Evolutionary conservation across 805 yeast genomes (phyloP).

Genomic region (Sporopachydermia lactativora): DNA sequence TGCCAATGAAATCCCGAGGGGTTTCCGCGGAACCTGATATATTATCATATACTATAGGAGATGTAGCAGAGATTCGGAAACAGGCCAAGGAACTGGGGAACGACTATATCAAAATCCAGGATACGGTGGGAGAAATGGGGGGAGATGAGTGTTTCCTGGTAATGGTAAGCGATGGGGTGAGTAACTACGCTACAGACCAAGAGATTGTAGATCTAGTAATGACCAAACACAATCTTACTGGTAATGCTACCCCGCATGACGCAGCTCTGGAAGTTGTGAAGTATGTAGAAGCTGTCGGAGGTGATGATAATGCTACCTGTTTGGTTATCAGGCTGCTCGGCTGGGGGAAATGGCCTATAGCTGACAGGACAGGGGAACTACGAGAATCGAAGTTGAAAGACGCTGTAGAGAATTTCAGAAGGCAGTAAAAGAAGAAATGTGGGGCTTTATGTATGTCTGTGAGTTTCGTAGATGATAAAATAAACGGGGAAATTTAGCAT

Average conservation of each 20-base stretch:
- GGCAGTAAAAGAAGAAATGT: too few species aligned
- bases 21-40: constrained; percentile 90
- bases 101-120: constrained; percentile 17
- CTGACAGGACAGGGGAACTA: constrained; percentile 69
- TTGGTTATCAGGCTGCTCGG: constrained; percentile 65
- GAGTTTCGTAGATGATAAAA: too few species aligned
- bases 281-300: constrained; percentile 76
- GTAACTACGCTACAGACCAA: constrained; percentile 72
- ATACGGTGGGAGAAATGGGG: constrained; percentile 31
- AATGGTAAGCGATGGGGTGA: constrained; percentile 76
- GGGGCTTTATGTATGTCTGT: too few species aligned
- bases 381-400: constrained; percentile 58
- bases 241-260: constrained; percentile 54
- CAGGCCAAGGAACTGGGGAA: constrained; percentile 13
- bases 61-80: constrained; percentile 25
- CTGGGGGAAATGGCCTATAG: constrained; percentile 89
- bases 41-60: constrained; percentile 53
- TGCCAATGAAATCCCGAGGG: constrained; percentile 67
- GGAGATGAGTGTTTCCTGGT: constrained; percentile 84
- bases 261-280: constrained; percentile 78
- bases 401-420: constrained; percentile 15
- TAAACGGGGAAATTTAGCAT: too few species aligned
- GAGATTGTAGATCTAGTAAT: constrained; percentile 81
- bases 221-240: constrained; percentile 36
- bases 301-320: constrained; percentile 95